Base-by-base conservation (phyloP, 2,329 filamentous ascomycete species). In the Purpureocillium lavendulum region DNA sequence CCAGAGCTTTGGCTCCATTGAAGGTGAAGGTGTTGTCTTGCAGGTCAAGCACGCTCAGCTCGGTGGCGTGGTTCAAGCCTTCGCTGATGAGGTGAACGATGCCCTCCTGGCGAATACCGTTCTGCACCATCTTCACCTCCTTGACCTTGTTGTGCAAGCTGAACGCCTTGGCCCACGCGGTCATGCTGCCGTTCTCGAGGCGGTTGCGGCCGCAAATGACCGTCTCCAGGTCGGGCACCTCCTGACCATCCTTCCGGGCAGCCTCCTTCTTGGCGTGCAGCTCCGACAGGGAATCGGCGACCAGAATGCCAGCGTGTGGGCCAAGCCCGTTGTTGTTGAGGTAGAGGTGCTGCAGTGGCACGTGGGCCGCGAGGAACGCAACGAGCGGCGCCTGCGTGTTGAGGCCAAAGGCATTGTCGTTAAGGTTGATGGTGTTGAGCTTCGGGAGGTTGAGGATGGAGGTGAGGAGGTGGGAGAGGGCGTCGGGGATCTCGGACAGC, bases 321-420 rank as follows among this genome's bases (percentile, higher is more conserved):
- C 92, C 92, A 30, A 98, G 78, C 21, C 92, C 92, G 62, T 98
- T 98, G 73, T 98, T 98, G 73, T 97, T 97, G 42, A 98, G 80
- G 64, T 94, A 87, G 21, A 98, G 78, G 63, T 96, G 89, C 63
- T 89, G 88, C 32, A 98, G 80, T 3, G 92, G 90, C 3, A 85
- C 79, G 65, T 97, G 90, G 42, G 82, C 75, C 40, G 85, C 82
- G 45, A 98, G 79, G 68, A 98, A 98, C 44, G 86, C 85, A 50
- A 95, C 86, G 36, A 98, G 78, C 9, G 90, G 92, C 29, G 87
- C 88, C 61, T 94, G 85, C 13, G 87, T 95, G 66, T 95, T 96
- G 45, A 96, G 79, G 41, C 92, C 92, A 56, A 98, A 98, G 34
- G 92, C 92, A 64, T 98, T 98, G 66, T 98, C 92, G 65, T 90